Percentiles rank a stretch among this genome's conserved stretches.
Conservation (phyloP, 768 basidiomycete species). For the Boletellus emodensis region DNA sequence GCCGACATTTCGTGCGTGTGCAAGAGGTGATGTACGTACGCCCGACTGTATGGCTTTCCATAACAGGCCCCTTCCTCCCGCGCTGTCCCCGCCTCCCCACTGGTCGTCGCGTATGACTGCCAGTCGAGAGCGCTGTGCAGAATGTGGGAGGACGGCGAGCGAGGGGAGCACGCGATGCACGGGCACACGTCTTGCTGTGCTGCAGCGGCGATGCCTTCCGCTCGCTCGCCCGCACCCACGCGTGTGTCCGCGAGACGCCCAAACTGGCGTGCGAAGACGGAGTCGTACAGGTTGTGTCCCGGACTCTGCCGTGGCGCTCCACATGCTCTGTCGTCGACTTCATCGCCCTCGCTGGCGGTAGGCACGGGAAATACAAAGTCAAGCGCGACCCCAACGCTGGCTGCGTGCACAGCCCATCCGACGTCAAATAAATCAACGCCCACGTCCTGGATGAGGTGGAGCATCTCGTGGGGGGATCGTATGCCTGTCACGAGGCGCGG, state of each 20-base stretch:
- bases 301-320: conserved; percentile 27
- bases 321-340: too few species aligned
- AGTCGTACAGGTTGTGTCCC: conserved; percentile 72
- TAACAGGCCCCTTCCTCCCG: conserved; percentile 3
- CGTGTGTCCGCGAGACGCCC: conserved; percentile 43
- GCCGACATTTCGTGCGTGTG: conserved; percentile 91
- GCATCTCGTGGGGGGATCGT: conserved; percentile 70
- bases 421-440: conserved; percentile 79
- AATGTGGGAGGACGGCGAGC: conserved; percentile 31
- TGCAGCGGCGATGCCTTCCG: not conserved
- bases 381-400: conserved; percentile 67
- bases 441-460: conserved; percentile 55
- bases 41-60: conserved; percentile 40
- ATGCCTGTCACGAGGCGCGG: conserved; percentile 57
- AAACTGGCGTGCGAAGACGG: conserved; percentile 59
- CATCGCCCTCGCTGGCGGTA: not conserved
- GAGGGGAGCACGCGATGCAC: conserved; percentile 57
- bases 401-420: conserved; percentile 65
- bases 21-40: conserved; percentile 81
- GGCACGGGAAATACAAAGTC: conserved; percentile 71
- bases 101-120: conserved; percentile 15
- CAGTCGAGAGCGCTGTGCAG: conserved; percentile 46
- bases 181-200: conserved; percentile 32
- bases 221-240: conserved; percentile 11
- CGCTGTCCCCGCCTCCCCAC: not conserved